Evolutionary conservation across 2,329 filamentous ascomycete genomes (phyloP), one percentile per base, ranked within the genome.

Genomic region (Microdochium paspali): DNA sequence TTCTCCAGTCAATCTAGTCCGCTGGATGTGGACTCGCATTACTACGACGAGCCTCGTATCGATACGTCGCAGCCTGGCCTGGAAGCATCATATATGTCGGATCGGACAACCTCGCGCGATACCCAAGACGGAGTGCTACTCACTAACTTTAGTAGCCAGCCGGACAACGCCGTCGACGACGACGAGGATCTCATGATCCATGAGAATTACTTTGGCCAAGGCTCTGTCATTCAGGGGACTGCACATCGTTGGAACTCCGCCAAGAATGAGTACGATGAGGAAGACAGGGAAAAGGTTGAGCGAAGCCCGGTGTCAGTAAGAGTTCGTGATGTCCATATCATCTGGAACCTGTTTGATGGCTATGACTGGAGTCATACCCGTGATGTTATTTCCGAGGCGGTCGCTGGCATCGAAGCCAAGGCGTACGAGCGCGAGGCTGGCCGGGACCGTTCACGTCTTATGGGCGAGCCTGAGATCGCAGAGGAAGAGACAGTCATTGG

Each of bases 261-360:
- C 2, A 82, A 79, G 54, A 90, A 91, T 56, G 80, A 77, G 1
- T 93, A 93, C 56, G 83, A 85, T 47, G 71, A 75, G 39, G 75
- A 79, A 1, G 82, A 85, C 40, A 73, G 79, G 45, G 63, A 69
- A 10, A 80, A 84, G 51, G 70, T 83, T 9, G 73, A 74, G 32
- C 74, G 73, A 46, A 87, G 84, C 51, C 88, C 91, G 5, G 67
- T 98, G 13, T 83, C 82, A 53, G 73, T 96, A 2, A 81, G 82
- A 4, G 77, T 97, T 15, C 83, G 87, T 24, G 89, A 96, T 59
- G 84, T 95, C 5, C 89, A 97, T 61, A 71, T 96, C 46, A 96
- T 97, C 50, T 98, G 93, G 93, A 95, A 98, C 59, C 71, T 98
- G 1, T 96, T 93, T 64, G 93, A 98, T 69, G 93, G 93, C 1